phyloP scores from a whole-genome alignment of 169 alveolate genomes.

The Plasmodium yoelii region DNA sequence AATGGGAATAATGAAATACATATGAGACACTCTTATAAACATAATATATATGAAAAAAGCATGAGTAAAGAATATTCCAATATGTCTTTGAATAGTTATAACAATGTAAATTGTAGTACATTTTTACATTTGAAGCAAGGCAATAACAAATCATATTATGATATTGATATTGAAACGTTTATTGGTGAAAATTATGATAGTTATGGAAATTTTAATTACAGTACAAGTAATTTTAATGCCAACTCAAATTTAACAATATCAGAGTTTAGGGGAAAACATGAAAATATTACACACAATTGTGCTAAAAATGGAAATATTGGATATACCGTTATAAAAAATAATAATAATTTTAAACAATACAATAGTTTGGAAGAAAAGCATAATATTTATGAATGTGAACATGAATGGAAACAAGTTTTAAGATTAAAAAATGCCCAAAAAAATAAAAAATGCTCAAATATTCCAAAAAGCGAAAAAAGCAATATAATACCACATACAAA shows the following conservation, averaged over 20 bases:
- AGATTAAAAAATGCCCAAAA: constrained; percentile 1
- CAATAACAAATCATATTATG: constrained; percentile 18
- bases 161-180: constrained; percentile 25
- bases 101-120: not conserved
- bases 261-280: not conserved
- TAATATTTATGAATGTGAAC: not conserved
- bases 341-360: not conserved
- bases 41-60: constrained; percentile 1
- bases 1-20: not conserved
- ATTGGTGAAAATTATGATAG: constrained; percentile 13
- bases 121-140: constrained; percentile 8
- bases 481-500: constrained; percentile 5
- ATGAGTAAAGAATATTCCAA: constrained; percentile 1
- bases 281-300: not conserved
- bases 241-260: constrained; percentile 11
- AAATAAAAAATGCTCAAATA: constrained; percentile 8
- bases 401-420: constrained; percentile 1
- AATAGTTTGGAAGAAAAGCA: not conserved
- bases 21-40: constrained; percentile 2
- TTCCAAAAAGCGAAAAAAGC: constrained; percentile 11
- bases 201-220: constrained; percentile 29
- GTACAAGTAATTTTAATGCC: constrained; percentile 12
- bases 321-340: not conserved
- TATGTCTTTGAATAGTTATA: not conserved
- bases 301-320: constrained; percentile 1